These are phyloP conservation scores for Hyphodiscus sp. DNA, from an alignment of 2,329 filamentous ascomycete species.

Conservation along the genomic window DNA sequence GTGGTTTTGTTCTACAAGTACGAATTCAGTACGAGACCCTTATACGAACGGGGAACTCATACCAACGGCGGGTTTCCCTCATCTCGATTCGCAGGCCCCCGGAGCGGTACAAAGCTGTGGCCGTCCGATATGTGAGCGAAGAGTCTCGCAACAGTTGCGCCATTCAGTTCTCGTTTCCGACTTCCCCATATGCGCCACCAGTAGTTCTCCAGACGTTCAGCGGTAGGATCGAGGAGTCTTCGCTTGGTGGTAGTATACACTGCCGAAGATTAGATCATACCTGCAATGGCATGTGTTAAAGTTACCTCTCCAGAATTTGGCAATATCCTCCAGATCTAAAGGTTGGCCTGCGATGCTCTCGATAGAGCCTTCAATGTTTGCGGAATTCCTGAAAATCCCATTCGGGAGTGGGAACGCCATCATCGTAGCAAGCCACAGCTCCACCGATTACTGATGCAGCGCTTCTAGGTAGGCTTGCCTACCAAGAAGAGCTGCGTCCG, in stretches of 20 bases:
- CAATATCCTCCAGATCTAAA: conserved; percentile 43
- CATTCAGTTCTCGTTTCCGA: conserved; percentile 39
- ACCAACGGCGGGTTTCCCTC: conserved; percentile 41
- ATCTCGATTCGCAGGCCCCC: conserved; percentile 46
- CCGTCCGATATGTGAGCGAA: conserved; percentile 54
- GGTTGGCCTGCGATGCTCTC: conserved; percentile 40
- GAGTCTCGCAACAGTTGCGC: conserved; percentile 45
- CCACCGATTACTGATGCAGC: conserved; percentile 21
- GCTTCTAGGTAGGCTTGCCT: conserved; percentile 28
- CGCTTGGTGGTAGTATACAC: conserved; percentile 56
- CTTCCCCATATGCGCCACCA: conserved; percentile 63
- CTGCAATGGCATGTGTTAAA: conserved; percentile 1
- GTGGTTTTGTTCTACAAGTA: conserved; percentile 16
- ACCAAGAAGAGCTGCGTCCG: conserved; percentile 26
- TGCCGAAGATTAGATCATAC: conserved; percentile 27
- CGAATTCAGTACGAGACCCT: conserved; percentile 21
- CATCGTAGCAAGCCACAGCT: conserved; percentile 13
- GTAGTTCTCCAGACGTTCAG: conserved; percentile 55
- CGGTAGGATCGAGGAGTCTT: conserved; percentile 54
- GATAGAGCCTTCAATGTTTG: conserved; percentile 46
- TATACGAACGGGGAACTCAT: conserved; percentile 21
- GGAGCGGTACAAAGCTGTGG: conserved; percentile 49
- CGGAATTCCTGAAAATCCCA: conserved; percentile 50
- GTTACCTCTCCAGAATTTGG: conserved; percentile 51
- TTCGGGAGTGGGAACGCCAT: conserved; percentile 45